Evolutionary conservation across 257 asterid species (phyloP).

Genomic region (Gentiana straminea): DNA sequence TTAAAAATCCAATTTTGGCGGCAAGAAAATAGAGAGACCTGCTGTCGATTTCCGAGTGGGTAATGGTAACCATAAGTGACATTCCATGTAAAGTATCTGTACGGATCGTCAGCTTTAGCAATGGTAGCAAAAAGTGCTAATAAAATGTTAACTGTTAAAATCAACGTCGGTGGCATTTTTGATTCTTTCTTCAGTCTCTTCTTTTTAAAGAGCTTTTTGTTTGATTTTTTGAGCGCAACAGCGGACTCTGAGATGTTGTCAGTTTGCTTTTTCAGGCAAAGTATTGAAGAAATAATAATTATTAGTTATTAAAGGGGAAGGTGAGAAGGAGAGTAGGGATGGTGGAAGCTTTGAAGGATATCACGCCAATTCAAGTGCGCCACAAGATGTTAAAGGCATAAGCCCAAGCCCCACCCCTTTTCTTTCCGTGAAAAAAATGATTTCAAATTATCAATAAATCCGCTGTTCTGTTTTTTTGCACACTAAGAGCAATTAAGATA

Average conservation of each 20-base stretch:
- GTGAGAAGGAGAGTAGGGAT: conserved; percentile 1
- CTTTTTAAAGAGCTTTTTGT: background rate
- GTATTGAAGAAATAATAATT: no score
- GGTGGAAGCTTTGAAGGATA: conserved; percentile 16
- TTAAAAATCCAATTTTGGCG: no score
- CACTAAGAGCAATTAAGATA: no score
- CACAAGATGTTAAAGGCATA: conserved; percentile 7
- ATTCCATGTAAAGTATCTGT: conserved; percentile 72
- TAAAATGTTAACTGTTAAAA: conserved; percentile 10
- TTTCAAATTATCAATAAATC: no score
- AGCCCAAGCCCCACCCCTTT: background rate
- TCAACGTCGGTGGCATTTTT: conserved; percentile 22
- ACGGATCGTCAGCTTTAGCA: conserved; percentile 62
- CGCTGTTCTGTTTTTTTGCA: no score
- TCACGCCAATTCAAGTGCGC: conserved; percentile 25
- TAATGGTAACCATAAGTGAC: conserved; percentile 59
- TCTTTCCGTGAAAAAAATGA: background rate
- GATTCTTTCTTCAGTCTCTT: background rate
- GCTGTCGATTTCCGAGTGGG: conserved; percentile 68
- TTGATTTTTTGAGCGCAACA: no score
- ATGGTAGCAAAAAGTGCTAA: conserved; percentile 14
- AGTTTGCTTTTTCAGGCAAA: no score
- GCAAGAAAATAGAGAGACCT: conserved; percentile 21
- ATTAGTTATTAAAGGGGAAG: background rate
- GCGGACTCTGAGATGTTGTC: no score